A percentile compares a stretch with the other conserved stretches of the same genome.
Evolutionary conservation across 2,329 filamentous ascomycete species (phyloP).

Genomic region (Colletotrichum brevisporum): DNA sequence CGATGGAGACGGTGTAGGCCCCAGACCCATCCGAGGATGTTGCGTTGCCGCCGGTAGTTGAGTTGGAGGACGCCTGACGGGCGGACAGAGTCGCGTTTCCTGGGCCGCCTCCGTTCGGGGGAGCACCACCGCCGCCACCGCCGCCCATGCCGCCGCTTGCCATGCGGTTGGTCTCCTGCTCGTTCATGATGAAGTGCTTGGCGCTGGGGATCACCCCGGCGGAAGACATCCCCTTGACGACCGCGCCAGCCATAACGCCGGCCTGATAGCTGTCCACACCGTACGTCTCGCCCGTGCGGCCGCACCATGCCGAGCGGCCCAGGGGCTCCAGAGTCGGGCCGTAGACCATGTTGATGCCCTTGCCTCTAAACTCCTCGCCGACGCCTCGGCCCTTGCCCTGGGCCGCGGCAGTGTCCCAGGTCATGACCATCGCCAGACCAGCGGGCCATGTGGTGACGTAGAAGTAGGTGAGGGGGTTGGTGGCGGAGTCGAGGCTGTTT

Average conservation of each 20-base stretch:
- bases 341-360: conserved; percentile 45
- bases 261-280: conserved; percentile 44
- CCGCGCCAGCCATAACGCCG: conserved; percentile 18
- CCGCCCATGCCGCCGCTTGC: conserved; percentile 53
- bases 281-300: conserved; percentile 44
- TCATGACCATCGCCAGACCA: conserved; percentile 79
- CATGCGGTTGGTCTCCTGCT: conserved; percentile 68
- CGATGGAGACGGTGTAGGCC: conserved; percentile 47
- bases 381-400: conserved; percentile 74
- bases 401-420: conserved; percentile 78
- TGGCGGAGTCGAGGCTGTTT: conserved; percentile 40
- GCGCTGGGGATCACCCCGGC: conserved; percentile 53
- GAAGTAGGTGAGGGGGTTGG: conserved; percentile 44
- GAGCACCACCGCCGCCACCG: conserved; percentile 56
- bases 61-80: conserved; percentile 80
- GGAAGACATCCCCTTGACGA: conserved; percentile 21
- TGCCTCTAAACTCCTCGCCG: conserved; percentile 44
- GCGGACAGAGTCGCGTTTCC: not conserved
- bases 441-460: conserved; percentile 63
- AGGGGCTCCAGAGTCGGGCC: conserved; percentile 46
- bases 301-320: conserved; percentile 45
- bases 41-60: conserved; percentile 61
- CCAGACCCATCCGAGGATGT: conserved; percentile 61
- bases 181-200: conserved; percentile 71
- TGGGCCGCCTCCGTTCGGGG: not conserved